phyloP scores from a whole-genome alignment of 306 rosid genomes.

The Nissolia schottii region DNA sequence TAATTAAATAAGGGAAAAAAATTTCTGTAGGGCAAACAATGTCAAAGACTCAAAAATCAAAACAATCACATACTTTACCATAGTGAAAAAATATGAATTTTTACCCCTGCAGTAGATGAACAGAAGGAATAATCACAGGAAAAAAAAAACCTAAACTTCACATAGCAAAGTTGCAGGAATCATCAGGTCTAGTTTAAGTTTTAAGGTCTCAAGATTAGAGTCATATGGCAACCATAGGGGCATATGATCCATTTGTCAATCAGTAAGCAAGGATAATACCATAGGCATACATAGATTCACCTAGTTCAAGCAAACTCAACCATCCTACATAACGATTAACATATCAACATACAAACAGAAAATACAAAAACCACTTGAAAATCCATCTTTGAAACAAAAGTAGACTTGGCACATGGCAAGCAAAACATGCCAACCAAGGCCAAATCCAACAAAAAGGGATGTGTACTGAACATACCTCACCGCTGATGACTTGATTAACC shows the following conservation, averaged over 20 bases:
- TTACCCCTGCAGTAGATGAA: neutral
- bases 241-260: neutral
- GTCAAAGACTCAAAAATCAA: neutral
- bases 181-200: neutral
- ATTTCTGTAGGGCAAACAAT: neutral
- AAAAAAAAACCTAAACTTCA: neutral
- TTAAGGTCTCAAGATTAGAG: neutral
- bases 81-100: neutral
- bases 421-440: slow-evolving; percentile 19
- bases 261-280: neutral
- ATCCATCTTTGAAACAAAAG: neutral
- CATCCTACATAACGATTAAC: neutral
- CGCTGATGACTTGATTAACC: slow-evolving; percentile 80
- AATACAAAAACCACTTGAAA: neutral
- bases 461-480: slow-evolving; percentile 65
- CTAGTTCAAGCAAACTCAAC: neutral
- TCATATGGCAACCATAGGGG: neutral
- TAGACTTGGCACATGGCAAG: slow-evolving; percentile 22
- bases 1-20: neutral
- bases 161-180: neutral
- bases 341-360: neutral
- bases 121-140: neutral
- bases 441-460: slow-evolving; percentile 24
- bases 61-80: neutral
- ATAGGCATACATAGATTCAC: neutral